Evolutionary conservation across 129 eudicot species (phyloP).

Genomic region (Saposhnikovia divaricata): DNA sequence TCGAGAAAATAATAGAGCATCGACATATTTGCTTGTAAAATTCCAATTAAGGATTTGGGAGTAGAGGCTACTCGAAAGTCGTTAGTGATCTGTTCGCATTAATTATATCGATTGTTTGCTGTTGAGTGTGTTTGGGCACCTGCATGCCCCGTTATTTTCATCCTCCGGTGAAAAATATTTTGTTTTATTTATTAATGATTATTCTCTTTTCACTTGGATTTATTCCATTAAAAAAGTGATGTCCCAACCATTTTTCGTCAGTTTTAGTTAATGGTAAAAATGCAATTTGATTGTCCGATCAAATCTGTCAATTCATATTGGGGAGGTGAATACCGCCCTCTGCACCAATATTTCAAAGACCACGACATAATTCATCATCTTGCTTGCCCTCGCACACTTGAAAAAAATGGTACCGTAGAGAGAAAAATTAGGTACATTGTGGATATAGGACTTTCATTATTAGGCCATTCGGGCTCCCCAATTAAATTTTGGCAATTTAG

Average conservation of each 20-base stretch:
- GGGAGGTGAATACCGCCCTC: constrained; percentile 6
- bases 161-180: too few species aligned
- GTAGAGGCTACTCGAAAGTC: too few species aligned
- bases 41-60: too few species aligned
- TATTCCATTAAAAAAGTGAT: background rate
- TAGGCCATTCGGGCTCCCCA: background rate
- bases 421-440: too few species aligned
- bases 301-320: constrained; percentile 3
- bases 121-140: too few species aligned
- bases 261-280: background rate
- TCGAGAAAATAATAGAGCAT: too few species aligned
- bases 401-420: constrained; percentile 1
- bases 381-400: constrained; percentile 11
- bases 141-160: too few species aligned
- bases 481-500: background rate
- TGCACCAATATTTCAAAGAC: too few species aligned
- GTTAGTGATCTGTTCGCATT: too few species aligned
- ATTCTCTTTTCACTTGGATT: background rate
- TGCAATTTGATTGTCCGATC: background rate
- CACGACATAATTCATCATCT: background rate
- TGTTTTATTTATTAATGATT: constrained; percentile 6
- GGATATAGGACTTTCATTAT: background rate
- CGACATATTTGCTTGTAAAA: too few species aligned
- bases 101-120: too few species aligned
- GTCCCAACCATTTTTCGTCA: background rate